Evolutionary conservation across 352 stramenopile species (phyloP), one percentile per base, ranked within the genome.

Genomic region (Phytophthora uliginosa): DNA sequence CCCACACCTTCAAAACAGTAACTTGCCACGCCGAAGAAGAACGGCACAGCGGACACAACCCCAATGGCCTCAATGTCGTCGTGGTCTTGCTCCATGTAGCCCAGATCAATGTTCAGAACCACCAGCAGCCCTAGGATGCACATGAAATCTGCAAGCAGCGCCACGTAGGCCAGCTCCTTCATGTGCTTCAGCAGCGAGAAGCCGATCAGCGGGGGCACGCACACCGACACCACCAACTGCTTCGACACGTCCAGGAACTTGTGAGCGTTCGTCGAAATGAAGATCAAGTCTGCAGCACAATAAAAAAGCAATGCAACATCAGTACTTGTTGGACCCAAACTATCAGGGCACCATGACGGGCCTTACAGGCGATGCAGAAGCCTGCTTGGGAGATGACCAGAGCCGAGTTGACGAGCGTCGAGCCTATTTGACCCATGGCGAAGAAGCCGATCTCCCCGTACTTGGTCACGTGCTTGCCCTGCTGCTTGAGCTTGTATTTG

Each of bases 1-100:
- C 91, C 93, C 10, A 98, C 90, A 3, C 94, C 93, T 78, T 98
- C 92, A 65, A 98, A 97, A 47, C 86, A 97, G 76, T 98, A 98
- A 58, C 93, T 93, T 15, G 92, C 88, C 47, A 98, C 82, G 13
- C 85, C 88, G 56, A 96, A 95, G 61, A 98, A 96, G 76, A 97
- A 97, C 8, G 95, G 79, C 4, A 97, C 64, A 33, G 79, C 88
- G 26, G 79, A 79, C 31, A 88, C 70, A 47, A 94, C 82, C 1
- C 92, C 79, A 9, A 90, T 63, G 7, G 80, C 74, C 31, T 97
- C 83, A 51, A 91, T 82, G 2, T 76, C 33, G 66, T 89, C 74
- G 51, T 82, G 62, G 40, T 91, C 63, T 17, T 81, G 9, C 17
- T 87, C 73, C 78, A 92, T 93, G 64, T 93, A 93, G 10, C 70